A percentile compares a stretch with the other conserved stretches of the same genome.
Conservation (phyloP, 2,329 filamentous ascomycete species). For the Zarea fungicola region DNA sequence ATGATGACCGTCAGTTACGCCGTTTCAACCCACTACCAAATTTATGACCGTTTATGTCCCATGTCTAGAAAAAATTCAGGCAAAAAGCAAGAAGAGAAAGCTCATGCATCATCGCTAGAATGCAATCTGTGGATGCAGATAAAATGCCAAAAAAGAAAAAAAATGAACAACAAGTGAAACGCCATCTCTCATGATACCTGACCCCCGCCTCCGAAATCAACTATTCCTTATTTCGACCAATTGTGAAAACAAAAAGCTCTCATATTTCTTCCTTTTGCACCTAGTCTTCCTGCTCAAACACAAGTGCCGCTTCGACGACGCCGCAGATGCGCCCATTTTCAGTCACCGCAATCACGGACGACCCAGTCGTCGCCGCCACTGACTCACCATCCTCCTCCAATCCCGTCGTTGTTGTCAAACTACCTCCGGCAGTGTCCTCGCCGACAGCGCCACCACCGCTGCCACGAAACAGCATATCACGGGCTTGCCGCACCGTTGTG, state of each 20-base stretch:
- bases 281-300: slow-evolving; percentile 6
- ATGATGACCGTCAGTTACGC: too few relatives aligned
- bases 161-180: too few relatives aligned
- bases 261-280: too few relatives aligned
- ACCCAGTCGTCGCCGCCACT: background rate
- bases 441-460: slow-evolving; percentile 28
- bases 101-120: slow-evolving; percentile 8
- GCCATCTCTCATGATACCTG: too few relatives aligned
- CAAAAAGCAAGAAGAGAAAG: background rate
- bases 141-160: background rate
- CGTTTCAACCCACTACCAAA: too few relatives aligned
- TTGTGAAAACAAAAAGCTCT: too few relatives aligned
- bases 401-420: too few relatives aligned
- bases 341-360: slow-evolving; percentile 26
- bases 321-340: slow-evolving; percentile 22
- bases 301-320: slow-evolving; percentile 15
- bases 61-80: background rate
- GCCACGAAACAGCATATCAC: slow-evolving; percentile 43
- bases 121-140: slow-evolving; percentile 2
- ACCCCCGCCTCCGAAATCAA: too few relatives aligned
- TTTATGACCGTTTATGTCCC: too few relatives aligned
- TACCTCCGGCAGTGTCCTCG: slow-evolving; percentile 23
- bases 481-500: slow-evolving; percentile 50
- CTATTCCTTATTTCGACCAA: too few relatives aligned
- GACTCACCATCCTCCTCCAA: background rate